Conservation (phyloP, 2,329 filamentous ascomycete genomes). For the Ophiocordyceps robertsii region DNA sequence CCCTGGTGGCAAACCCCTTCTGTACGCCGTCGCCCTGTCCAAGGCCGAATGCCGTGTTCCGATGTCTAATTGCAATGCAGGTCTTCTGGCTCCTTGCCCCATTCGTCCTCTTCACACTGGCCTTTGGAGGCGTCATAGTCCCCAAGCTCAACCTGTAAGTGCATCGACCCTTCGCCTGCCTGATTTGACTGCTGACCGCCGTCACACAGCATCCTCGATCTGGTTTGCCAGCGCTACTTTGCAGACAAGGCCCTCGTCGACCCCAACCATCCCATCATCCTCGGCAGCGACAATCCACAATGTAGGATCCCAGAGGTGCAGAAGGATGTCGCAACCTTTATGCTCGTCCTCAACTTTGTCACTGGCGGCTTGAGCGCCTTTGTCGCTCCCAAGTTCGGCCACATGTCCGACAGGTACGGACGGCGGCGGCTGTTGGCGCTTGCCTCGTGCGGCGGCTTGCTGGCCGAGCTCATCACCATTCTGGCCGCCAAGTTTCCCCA, state of each 20-base stretch:
- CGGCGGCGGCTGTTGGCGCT: constrained; percentile 61
- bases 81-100: constrained; percentile 74
- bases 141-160: constrained; percentile 69
- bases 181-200: background rate
- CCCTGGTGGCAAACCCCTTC: constrained; percentile 52
- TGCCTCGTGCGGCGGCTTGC: constrained; percentile 59
- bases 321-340: constrained; percentile 62
- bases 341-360: constrained; percentile 60
- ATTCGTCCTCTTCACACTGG: constrained; percentile 69
- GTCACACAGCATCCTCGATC: constrained; percentile 48
- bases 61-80: constrained; percentile 26
- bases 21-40: constrained; percentile 23
- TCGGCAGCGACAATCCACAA: constrained; percentile 60
- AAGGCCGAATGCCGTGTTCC: background rate
- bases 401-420: constrained; percentile 77
- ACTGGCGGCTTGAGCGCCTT: constrained; percentile 69
- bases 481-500: constrained; percentile 65
- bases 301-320: constrained; percentile 73
- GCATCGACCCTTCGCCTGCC: background rate
- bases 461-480: constrained; percentile 65
- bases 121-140: constrained; percentile 74
- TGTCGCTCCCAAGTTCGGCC: constrained; percentile 68
- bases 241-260: constrained; percentile 44
- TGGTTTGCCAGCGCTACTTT: constrained; percentile 77
- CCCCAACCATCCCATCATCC: constrained; percentile 24